A percentile compares a stretch with the other conserved stretches of the same genome.
phyloP scores from a whole-genome alignment of 768 basidiomycete genomes.

The Clitopilus hobsonii region DNA sequence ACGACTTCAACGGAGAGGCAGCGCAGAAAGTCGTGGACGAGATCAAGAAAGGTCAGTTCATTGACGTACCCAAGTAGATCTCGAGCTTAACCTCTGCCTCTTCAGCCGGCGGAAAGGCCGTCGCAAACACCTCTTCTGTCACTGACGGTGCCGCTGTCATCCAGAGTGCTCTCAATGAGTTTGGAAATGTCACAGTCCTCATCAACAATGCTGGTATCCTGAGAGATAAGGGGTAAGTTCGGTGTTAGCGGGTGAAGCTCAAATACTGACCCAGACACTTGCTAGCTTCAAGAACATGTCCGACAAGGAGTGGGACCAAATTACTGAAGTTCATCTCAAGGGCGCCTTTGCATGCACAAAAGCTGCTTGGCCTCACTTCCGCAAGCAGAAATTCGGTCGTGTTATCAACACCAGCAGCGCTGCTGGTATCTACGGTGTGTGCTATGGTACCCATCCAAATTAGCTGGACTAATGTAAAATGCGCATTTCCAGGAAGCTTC shows the following conservation, averaged over 20 bases:
- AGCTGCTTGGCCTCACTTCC: constrained; percentile 94
- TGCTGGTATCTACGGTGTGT: constrained; percentile 84
- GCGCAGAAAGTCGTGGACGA: constrained; percentile 92
- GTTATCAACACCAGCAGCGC: constrained; percentile 94
- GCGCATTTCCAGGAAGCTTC: constrained; percentile 64
- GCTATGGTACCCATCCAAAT: background rate
- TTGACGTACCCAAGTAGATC: background rate
- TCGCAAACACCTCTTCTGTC: constrained; percentile 82
- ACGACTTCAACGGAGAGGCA: constrained; percentile 84
- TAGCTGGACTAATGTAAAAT: background rate
- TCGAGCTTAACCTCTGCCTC: constrained; percentile 1
- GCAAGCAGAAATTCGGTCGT: constrained; percentile 92
- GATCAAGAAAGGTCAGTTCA: constrained; percentile 65
- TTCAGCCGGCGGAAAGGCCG: constrained; percentile 84
- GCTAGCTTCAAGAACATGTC: constrained; percentile 96
- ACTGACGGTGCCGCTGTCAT: constrained; percentile 86
- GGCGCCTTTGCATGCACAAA: constrained; percentile 91
- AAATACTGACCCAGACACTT: background rate
- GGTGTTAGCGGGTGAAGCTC: background rate
- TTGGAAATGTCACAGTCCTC: constrained; percentile 80
- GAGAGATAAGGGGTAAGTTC: constrained; percentile 66
- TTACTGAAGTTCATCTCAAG: constrained; percentile 88
- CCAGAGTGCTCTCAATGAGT: constrained; percentile 78
- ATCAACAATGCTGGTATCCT: constrained; percentile 96
- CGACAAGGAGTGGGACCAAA: constrained; percentile 89